phyloP scores from a whole-genome alignment of 305 asterid genomes.

The Rubia balearica region DNA sequence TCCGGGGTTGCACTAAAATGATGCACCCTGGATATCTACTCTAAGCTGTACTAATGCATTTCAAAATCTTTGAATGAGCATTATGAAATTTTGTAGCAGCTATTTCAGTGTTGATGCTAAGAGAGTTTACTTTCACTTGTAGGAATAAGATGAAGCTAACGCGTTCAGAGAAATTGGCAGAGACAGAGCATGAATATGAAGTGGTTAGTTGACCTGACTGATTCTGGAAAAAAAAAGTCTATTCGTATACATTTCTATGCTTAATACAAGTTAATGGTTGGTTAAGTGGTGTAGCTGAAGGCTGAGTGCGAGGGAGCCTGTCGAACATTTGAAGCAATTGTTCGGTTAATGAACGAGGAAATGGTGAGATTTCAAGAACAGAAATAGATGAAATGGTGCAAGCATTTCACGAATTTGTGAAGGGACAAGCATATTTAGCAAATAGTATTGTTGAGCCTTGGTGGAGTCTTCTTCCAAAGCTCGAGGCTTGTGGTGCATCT shows the following conservation, averaged over 20 bases:
- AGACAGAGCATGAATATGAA: conserved; percentile 83
- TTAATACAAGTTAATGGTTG: background rate
- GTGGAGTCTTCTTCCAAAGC: conserved; percentile 96
- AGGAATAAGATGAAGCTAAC: conserved; percentile 85
- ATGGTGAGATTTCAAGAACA: conserved; percentile 83
- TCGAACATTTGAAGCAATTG: conserved; percentile 64
- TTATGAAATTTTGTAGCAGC: background rate
- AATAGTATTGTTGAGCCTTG: conserved; percentile 78
- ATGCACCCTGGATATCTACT: no score
- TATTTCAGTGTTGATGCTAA: conserved; percentile 8
- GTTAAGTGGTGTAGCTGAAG: conserved; percentile 51
- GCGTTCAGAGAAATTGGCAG: conserved; percentile 72
- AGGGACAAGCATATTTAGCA: conserved; percentile 79
- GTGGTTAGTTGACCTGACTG: conserved; percentile 41
- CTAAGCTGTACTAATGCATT: no score
- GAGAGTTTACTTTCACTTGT: conserved; percentile 18
- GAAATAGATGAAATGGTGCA: conserved; percentile 85
- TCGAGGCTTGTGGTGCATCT: conserved; percentile 62
- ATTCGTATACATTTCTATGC: background rate
- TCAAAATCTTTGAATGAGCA: background rate
- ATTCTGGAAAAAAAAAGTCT: background rate
- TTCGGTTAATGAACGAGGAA: conserved; percentile 78
- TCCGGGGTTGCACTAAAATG: no score
- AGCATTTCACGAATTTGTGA: conserved; percentile 87
- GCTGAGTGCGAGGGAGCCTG: conserved; percentile 81